Base-by-base conservation (phyloP, 345 rosid genomes). In the Aegle marmelos region DNA sequence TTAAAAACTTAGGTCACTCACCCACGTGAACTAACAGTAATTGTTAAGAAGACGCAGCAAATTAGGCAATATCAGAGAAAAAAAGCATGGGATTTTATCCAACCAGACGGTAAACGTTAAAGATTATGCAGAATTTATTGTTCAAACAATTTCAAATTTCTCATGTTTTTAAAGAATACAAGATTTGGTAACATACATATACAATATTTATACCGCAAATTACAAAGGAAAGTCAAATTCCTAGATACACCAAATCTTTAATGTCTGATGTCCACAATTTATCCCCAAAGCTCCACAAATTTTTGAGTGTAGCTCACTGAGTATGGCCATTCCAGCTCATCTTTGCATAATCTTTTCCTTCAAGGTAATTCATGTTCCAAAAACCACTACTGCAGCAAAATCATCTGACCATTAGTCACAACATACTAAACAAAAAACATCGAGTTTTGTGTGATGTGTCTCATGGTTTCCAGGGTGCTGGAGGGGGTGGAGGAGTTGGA, bases 391-490 rank as follows among this genome's bases (percentile, higher is more conserved):
- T 22, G 67, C 85, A 79, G 75, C 71, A 80, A 81, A 88, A 79
- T 85, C 78, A 82, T 77, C 83, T 54, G 69, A 60, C 68, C 34
- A 28, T n/a, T 75, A 41, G 76, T 72, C 82, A 76, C 78, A 65
- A 50, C 70, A 36, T 19, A 53, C 73, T 14, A 30, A 59, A 56
- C 0, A 33, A 58, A 61, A 72, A 72, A 36, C 30, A 68, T 4
- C 9, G 3, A 22, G 28, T 17, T 21, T 37, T 28, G 4, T 10
- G 9, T 31, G 53, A 59, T 39, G 6, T 56, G 9, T 78, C 88
- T 88, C 79, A 92, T 76, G 99, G 99, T 81, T 83, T 94, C 99
- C 99, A 96, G 53, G 99, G 97, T 39, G 99, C 98, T 8, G 99
- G 99, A 37, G 99, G 99, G 0, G 99, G 99, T 1, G 99, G 99